Base-by-base conservation (phyloP, 495 filamentous ascomycete species). In the Aspergillus nanangensis region DNA sequence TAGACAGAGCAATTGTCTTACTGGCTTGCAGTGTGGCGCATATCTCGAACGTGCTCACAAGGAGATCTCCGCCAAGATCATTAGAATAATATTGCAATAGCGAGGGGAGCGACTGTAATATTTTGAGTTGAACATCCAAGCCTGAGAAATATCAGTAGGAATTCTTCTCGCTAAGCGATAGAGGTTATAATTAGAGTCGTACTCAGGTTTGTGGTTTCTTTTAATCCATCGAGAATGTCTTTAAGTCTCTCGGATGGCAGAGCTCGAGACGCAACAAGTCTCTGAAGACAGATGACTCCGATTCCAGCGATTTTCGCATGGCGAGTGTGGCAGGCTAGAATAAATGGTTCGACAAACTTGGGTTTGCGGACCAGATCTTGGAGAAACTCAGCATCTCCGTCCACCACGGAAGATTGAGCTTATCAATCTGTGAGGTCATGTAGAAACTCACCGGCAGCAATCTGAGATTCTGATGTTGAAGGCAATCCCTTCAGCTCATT, bases 91-190 rank as follows among this genome's bases (percentile, higher is more conserved):
- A 93, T 52, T 96, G 90, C 7, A 96, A 69, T 29, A 98, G 59
- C 1, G 90, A 86, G n/a, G 94, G 93, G 23, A 98, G 70, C 0
- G 90, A 87, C 61, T 98, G 93, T 14, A 98, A 72, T 22, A 97
- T 94, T 66, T 96, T 98, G 40, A 98, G 78, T 56, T 98, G 93
- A 2, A 96, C 84, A 62, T 98, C 94, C 38, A 94, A 78, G 24
- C 84, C 90, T 76, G 66, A 55, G 19, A 55, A 66, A 3, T n/a
- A 43, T 77, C 40, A 75, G 63, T 39, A 49, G 14, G 22, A 23
- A 41, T 8, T 20, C 20, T 39, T 3, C n/a, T 38, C 27, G 9
- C 9, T 35, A 3, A 31, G 27, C 37, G 14, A 29, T 11, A 5
- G 22, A 14, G 14, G 23, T 14, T 14, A 55, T n/a, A n/a, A n/a